phyloP scores from a whole-genome alignment of 768 basidiomycete species.

The Lentinula sp. region DNA sequence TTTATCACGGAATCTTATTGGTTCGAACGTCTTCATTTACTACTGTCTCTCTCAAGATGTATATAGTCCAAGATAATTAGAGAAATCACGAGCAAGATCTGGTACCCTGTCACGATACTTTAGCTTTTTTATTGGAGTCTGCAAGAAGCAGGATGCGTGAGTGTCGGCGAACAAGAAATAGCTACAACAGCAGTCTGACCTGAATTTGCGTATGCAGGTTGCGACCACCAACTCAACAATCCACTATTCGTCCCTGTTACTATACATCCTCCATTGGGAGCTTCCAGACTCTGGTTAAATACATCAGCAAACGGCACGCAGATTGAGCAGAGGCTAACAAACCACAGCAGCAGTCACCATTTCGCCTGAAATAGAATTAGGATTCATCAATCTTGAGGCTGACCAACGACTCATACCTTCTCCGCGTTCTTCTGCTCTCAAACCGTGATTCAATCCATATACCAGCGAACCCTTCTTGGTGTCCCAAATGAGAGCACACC shows the following conservation, averaged over 20 bases:
- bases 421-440: constrained; percentile 42
- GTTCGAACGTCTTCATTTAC: neutral
- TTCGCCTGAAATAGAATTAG: constrained; percentile 6
- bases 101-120: neutral
- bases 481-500: constrained; percentile 60
- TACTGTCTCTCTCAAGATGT: neutral
- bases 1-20: neutral
- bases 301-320: constrained; percentile 8
- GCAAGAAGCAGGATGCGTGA: neutral
- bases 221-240: constrained; percentile 53
- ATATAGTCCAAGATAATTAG: neutral
- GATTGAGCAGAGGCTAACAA: constrained; percentile 17
- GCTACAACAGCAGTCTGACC: constrained; percentile 5
- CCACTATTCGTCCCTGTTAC: constrained; percentile 55
- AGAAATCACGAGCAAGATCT: neutral
- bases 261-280: constrained; percentile 36
- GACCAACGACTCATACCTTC: neutral
- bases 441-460: constrained; percentile 53
- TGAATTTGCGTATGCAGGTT: constrained; percentile 25
- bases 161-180: neutral
- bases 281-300: neutral
- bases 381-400: neutral
- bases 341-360: constrained; percentile 17
- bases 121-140: neutral
- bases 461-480: constrained; percentile 43